These are phyloP conservation scores for Psidium friedrichsthalianum DNA, from an alignment of 345 rosid species.

Conservation along the genomic window DNA sequence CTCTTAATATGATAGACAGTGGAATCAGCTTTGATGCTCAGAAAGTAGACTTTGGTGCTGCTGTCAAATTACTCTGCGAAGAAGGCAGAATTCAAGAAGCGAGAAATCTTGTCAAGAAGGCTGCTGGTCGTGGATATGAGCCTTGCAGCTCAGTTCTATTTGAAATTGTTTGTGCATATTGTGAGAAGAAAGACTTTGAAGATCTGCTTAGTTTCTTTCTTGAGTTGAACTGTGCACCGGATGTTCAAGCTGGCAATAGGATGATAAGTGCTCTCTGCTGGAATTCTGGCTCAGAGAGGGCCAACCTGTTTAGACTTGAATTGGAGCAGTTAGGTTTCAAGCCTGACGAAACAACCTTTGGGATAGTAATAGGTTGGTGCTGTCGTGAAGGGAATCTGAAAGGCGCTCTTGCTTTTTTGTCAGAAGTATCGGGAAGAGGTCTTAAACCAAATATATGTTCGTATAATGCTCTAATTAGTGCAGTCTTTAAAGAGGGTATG, in stretches of 20 bases:
- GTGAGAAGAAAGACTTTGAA: constrained; percentile 67
- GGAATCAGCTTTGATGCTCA: constrained; percentile 11
- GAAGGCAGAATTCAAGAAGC: constrained; percentile 58
- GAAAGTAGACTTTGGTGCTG: constrained; percentile 23
- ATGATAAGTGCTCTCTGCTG: constrained; percentile 39
- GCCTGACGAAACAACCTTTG: constrained; percentile 50
- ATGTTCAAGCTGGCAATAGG: constrained; percentile 43
- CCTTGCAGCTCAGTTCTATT: constrained; percentile 24
- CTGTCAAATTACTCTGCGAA: constrained; percentile 44
- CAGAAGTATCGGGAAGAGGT: constrained; percentile 45
- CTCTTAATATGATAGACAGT: constrained; percentile 39
- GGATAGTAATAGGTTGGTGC: constrained; percentile 62
- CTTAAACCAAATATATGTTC: constrained; percentile 35
- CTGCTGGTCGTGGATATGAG: constrained; percentile 29
- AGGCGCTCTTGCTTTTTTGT: constrained; percentile 34
- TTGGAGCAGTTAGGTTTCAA: constrained; percentile 45
- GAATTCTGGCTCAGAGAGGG: constrained; percentile 43
- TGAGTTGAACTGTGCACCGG: constrained; percentile 33
- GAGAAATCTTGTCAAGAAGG: constrained; percentile 46
- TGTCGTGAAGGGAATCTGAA: constrained; percentile 48
- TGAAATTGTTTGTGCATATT: constrained; percentile 46
- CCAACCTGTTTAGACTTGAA: constrained; percentile 37
- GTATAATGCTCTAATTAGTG: constrained; percentile 49
- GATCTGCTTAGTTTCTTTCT: constrained; percentile 44
- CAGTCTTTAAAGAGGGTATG: constrained; percentile 42